Base-by-base conservation (phyloP, 768 basidiomycete genomes). In the Holtermannia corniformis region DNA sequence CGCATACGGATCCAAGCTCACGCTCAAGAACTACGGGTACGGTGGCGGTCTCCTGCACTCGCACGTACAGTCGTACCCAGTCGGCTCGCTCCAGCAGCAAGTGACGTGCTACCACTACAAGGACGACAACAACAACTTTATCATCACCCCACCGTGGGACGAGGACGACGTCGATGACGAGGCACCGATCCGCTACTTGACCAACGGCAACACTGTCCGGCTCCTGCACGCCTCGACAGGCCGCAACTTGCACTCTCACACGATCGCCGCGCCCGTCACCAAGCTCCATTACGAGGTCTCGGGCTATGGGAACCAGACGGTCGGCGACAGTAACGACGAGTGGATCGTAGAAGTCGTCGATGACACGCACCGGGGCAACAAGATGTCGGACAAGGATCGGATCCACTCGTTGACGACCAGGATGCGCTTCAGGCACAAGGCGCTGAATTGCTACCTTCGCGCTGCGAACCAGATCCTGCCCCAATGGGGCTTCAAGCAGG, bases 51-150 rank as follows among this genome's bases (percentile, higher is more conserved):
- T 99, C 3, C 76, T 99, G 2, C 95, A 99, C 70, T 97, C 93
- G 3, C 95, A 99, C 70, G 80, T 90, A n/a, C 93, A 96, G 65
- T 84, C 88, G 0, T 95, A 83, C 70, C 95, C 95, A 0, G 78
- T 83, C 20, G 95, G 93, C 12, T 95, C 91, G 0, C 76, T 76
- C 52, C 95, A 97, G 68, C 95, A 97, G 64, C 95, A 99, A 73
- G 83, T 97, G 3, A 97, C 95, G 0, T 99, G 95, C 73, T 99
- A 97, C 71, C 95, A 99, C 75, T 97, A 99, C 81, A 96, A 95
- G 75, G 95, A 97, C 67, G 82, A 84, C 45, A 99, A 99, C 78
- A 99, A 99, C 75, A 78, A 96, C 43, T 97, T 89, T 86, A 63
- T 75, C 16, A 68, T 97, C 59, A 76, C 83, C 1, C 90, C 89